A percentile compares a stretch with the other conserved stretches of the same genome.
These are phyloP conservation scores for Moesziomyces parantarcticus DNA, from an alignment of 1,284 basidiomycete genomes.

Conservation along the genomic window DNA sequence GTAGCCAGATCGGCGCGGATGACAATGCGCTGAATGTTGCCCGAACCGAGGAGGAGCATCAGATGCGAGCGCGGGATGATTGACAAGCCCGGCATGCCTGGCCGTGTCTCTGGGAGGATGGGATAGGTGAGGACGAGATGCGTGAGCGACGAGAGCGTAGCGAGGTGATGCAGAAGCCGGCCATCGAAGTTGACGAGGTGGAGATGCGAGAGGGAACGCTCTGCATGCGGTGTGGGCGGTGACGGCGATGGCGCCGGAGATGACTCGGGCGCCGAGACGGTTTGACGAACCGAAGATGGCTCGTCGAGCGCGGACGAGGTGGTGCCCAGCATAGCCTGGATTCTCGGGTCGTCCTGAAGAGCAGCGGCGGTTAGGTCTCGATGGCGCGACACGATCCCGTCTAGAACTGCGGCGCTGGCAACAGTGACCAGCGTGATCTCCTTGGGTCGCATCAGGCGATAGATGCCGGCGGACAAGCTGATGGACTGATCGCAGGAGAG, in stretches of 20 bases:
- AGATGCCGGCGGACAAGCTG: constrained; percentile 14
- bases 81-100: constrained; percentile 25
- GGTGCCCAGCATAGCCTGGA: constrained; percentile 20
- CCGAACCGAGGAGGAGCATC: constrained; percentile 36
- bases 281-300: neutral
- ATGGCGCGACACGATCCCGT: constrained; percentile 36
- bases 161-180: constrained; percentile 40
- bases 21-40: constrained; percentile 27
- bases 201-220: constrained; percentile 35
- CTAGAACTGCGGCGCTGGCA: constrained; percentile 9
- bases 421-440: constrained; percentile 37
- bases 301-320: neutral
- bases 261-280: neutral
- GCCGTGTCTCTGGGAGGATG: constrained; percentile 7
- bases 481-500: constrained; percentile 16
- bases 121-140: constrained; percentile 46
- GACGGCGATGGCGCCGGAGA: neutral
- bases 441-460: constrained; percentile 10
- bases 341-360: constrained; percentile 32
- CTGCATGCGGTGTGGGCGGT: neutral
- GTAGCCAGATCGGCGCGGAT: constrained; percentile 27
- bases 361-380: constrained; percentile 31
- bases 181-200: constrained; percentile 45
- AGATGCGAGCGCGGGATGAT: constrained; percentile 39
- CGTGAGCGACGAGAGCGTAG: constrained; percentile 32